Conservation (phyloP, 1,284 basidiomycete species). For the Ustilago trichophora region DNA sequence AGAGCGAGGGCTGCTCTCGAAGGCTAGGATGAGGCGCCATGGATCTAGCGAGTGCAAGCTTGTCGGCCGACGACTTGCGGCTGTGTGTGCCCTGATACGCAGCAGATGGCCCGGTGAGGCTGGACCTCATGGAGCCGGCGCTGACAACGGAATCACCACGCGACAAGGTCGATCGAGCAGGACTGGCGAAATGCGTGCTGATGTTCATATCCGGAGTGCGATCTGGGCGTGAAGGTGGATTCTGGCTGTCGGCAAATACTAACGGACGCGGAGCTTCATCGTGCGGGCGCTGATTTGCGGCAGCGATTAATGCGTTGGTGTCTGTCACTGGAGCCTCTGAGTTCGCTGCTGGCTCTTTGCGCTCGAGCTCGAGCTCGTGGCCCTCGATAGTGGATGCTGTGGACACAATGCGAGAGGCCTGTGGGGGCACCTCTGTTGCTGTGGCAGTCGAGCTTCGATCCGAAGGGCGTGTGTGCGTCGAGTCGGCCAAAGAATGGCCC, state of each 20-base stretch:
- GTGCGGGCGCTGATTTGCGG: not conserved
- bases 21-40: constrained; percentile 29
- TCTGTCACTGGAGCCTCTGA: not conserved
- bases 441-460: constrained; percentile 27
- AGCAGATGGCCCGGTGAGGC: constrained; percentile 11
- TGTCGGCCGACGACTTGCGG: constrained; percentile 37
- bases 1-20: constrained; percentile 38
- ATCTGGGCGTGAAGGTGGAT: not conserved
- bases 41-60: constrained; percentile 23
- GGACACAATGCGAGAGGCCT: constrained; percentile 16
- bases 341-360: not conserved
- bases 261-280: not conserved
- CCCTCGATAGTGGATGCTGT: constrained; percentile 31
- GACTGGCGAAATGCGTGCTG: constrained; percentile 8
- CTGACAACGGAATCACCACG: constrained; percentile 19
- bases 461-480: constrained; percentile 9
- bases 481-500: constrained; percentile 1
- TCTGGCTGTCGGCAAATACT: not conserved
- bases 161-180: constrained; percentile 16
- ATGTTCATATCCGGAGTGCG: constrained; percentile 27
- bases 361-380: not conserved
- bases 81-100: constrained; percentile 21
- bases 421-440: constrained; percentile 12
- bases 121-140: constrained; percentile 16
- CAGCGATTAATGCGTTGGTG: not conserved